Conservation (phyloP, 768 basidiomycete genomes). For the Boletellus sp. region DNA sequence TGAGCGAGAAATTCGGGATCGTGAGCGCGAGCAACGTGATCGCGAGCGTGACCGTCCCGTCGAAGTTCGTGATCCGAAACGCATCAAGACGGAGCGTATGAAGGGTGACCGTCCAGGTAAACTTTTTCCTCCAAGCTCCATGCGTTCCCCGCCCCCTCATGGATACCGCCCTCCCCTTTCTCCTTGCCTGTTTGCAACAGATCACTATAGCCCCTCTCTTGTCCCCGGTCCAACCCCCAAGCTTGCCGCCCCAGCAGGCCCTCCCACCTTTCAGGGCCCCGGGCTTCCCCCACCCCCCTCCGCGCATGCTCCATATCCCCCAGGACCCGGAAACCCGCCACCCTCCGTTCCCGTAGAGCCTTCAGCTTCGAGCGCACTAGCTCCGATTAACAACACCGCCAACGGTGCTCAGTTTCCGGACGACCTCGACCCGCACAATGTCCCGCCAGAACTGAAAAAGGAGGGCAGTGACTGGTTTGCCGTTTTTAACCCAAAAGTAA, state of each 20-base stretch:
- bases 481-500: slow-evolving; percentile 78
- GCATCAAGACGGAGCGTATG: slow-evolving; percentile 53
- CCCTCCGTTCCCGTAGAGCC: slow-evolving; percentile 28
- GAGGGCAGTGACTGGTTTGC: slow-evolving; percentile 89
- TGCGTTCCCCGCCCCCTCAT: slow-evolving; percentile 34
- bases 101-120: slow-evolving; percentile 44
- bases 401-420: slow-evolving; percentile 34
- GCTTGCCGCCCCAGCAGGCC: slow-evolving; percentile 26
- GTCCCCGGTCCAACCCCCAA: slow-evolving; percentile 42
- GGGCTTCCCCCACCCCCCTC: slow-evolving; percentile 35
- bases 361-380: slow-evolving; percentile 22
- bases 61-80: slow-evolving; percentile 54
- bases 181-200: slow-evolving; percentile 26
- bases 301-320: slow-evolving; percentile 29
- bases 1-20: slow-evolving; percentile 35
- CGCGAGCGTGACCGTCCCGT: slow-evolving; percentile 46
- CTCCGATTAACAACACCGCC: slow-evolving; percentile 25
- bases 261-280: slow-evolving; percentile 34
- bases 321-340: slow-evolving; percentile 32
- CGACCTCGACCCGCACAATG: slow-evolving; percentile 32
- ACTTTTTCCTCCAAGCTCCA: slow-evolving; percentile 22
- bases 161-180: slow-evolving; percentile 24
- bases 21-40: slow-evolving; percentile 38
- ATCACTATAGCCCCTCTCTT: slow-evolving; percentile 33
- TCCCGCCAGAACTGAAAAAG: slow-evolving; percentile 39